Evolutionary conservation across 164 flowering plant genomes (phyloP).

Genomic region (Magnolia changhungtana): DNA sequence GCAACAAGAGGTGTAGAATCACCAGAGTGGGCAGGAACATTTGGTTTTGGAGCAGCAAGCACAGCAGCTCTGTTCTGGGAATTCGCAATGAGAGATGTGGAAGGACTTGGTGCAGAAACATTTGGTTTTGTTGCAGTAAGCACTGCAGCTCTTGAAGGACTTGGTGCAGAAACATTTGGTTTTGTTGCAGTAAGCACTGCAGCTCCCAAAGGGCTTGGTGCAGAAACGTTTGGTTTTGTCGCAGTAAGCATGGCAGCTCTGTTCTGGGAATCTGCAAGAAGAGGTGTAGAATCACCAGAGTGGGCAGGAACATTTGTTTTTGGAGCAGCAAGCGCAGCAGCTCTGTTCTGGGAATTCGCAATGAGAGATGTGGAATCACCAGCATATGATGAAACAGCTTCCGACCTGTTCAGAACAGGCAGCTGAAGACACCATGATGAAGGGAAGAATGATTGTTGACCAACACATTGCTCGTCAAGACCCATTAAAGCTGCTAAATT

Average conservation of each 20-base stretch:
- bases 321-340: background rate
- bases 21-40: background rate
- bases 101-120: background rate
- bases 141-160: background rate
- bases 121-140: background rate
- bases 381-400: no score
- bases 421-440: background rate
- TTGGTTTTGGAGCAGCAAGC: background rate
- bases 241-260: background rate
- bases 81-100: background rate
- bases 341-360: background rate
- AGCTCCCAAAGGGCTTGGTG: background rate
- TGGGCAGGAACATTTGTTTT: background rate
- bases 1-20: background rate
- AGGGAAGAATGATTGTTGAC: background rate
- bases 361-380: background rate
- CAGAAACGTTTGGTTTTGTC: background rate
- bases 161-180: background rate
- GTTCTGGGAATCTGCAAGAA: background rate
- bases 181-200: background rate
- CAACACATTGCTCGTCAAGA: background rate
- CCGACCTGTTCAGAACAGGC: background rate
- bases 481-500: background rate
- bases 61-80: background rate
- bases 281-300: background rate